Evolutionary conservation across 2,329 filamentous ascomycete genomes (phyloP), one percentile per base, ranked within the genome.

Genomic region (Alternaria sp.): DNA sequence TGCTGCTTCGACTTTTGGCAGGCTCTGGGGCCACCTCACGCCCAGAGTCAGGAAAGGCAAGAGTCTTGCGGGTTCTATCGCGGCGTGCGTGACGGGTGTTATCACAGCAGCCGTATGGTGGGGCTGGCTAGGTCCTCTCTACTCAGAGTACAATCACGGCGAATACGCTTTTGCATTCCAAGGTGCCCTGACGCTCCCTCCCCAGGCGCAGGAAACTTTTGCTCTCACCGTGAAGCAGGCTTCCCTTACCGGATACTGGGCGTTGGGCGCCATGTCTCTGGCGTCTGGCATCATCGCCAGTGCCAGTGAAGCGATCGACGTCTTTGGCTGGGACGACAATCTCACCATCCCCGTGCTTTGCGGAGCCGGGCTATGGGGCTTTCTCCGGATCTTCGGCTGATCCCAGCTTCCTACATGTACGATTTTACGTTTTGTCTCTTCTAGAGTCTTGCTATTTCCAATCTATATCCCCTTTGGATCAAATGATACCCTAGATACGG

Each of bases 261-360:
- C 96, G 2, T 84, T 98, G 37, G 90, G 89, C 5, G 84, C 93
- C 62, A 89, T 98, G 88, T 93, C 93, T 76, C 69, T 97, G 43
- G 93, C 92, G 83, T 94, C 94, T 7, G 96, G 96, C n/a, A 81
- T 98, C 46, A 88, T 95, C 57, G 96, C 94, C 45, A 93, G 94
- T 60, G 89, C 90, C 47, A 97, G 94, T 75, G 96, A 99, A 81
- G 91, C 95, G 15, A 86, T 97, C 49, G 94, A 99, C 81, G 76
- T 98, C 0, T 97, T 94, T 78, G 93, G 94, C 51, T 94, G 93
- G 92, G 96, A 99, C 76, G 96, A 99, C 82, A 99, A 99, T 81
- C 84, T 99, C 72, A 98, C 95, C 54, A 99, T 99, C 79, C 96
- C 96, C 3, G 89, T 97, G 25, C 85, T 99, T 54, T 97, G 93